Evolutionary conservation across 2,329 filamentous ascomycete genomes (phyloP).

Genomic region (Periglandula ipomoeae): DNA sequence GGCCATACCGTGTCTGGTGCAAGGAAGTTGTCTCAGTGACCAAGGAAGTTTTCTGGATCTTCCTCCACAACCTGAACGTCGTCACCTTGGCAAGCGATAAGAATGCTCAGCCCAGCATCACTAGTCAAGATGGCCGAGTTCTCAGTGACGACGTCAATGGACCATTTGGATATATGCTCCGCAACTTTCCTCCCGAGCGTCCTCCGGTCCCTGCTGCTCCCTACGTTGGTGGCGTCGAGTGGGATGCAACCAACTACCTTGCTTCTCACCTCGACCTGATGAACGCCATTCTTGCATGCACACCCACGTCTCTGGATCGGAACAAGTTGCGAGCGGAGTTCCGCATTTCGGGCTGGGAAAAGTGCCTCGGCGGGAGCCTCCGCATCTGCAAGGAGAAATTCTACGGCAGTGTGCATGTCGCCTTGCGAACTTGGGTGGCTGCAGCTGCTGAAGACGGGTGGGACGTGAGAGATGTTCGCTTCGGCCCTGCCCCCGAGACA

Average conservation of each 20-base stretch:
- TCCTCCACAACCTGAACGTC: constrained; percentile 87
- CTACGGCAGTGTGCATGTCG: constrained; percentile 85
- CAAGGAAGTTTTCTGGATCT: constrained; percentile 99
- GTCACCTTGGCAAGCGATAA: constrained; percentile 53
- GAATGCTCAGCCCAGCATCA: constrained; percentile 12
- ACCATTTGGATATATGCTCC: constrained; percentile 52
- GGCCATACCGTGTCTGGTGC: constrained; percentile 89
- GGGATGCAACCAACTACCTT: constrained; percentile 96
- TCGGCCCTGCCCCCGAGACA: constrained; percentile 44
- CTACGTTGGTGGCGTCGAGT: constrained; percentile 94
- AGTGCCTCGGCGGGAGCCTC: constrained; percentile 73
- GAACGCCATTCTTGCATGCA: constrained; percentile 79
- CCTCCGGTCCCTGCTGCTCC: constrained; percentile 89
- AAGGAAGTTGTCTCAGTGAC: constrained; percentile 88
- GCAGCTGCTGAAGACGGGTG: constrained; percentile 83
- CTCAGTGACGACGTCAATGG: constrained; percentile 18
- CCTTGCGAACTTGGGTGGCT: constrained; percentile 79
- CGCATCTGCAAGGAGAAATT: constrained; percentile 97
- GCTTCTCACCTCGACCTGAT: constrained; percentile 86
- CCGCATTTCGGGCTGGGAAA: constrained; percentile 80
- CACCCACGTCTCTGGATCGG: constrained; percentile 59
- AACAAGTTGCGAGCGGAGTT: constrained; percentile 72
- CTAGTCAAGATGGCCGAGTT: not conserved
- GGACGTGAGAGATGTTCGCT: constrained; percentile 73
- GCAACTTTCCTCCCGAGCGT: constrained; percentile 75